Evolutionary conservation across 2,329 filamentous ascomycete species (phyloP), one percentile per base, ranked within the genome.

Genomic region (Fusarium ramigenum): DNA sequence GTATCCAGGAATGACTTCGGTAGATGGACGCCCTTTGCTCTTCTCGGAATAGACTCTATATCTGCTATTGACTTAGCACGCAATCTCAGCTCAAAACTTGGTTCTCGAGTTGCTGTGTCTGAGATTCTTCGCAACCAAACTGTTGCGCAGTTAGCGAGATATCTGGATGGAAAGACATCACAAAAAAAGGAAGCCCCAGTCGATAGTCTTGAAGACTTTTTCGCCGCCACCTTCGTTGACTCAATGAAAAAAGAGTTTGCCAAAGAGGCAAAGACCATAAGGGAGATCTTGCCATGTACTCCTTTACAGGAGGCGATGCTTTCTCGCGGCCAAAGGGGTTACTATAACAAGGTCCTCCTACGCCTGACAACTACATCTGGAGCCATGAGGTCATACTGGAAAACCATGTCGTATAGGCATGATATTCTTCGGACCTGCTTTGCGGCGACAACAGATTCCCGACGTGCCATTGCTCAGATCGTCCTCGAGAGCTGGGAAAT

Each of bases 271-370:
- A 79, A 80, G 9, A 49, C 74, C 0, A 83, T 93, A 6, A 81
- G 87, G 36, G 85, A 83, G 3, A 85, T 97, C 14, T 82, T 95
- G 9, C 95, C 95, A 2, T 97, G 95, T 78, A 97, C 94, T 4
- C 93, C 95, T 2, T 83, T 98, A 0, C 95, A 98, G 80, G 93
- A 97, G 83, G 93, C 92, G 2, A 97, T 97, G 94, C 85, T 97
- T 1, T 88, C 89, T 14, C 76, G 84, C 70, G 81, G 81, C 4
- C 80, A 83, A 16, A 82, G 82, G 3, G 85, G 90, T 4, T 97
- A 97, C 79, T 90, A 88, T 76, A 97, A 97, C 79, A 89, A 88
- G 53, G 89, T 93, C 63, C 81, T 92, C 0, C 88, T 97, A 69
- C 84, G 87, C 10, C 78, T 97, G 11, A 82, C 81, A 9, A 84